Base-by-base conservation (phyloP, 306 rosid genomes). In the Arachis hypogaea region DNA sequence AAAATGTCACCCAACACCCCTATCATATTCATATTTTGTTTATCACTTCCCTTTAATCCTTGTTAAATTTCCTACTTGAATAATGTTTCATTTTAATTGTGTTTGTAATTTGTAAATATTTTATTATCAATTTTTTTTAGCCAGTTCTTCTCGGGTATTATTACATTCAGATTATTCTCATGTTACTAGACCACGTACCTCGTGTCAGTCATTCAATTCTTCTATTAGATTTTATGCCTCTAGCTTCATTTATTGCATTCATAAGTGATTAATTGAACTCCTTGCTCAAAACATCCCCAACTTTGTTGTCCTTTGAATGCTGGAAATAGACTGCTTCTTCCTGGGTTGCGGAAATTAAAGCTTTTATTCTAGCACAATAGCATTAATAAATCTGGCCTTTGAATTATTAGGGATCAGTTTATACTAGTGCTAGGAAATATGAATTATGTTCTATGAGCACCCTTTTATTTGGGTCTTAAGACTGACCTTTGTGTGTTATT, bases 201-300 rank as follows among this genome's bases (percentile, higher is more conserved):
- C 52, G 6, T 60, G 50, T n/a, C 22, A 66, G 59, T 1, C 40
- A 47, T 51, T 67, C 54, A 40, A 51, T 46, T 45, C 12, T 46
- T 59, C 68, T 11, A 5, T 3, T 44, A 22, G 76, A 30, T 71
- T 71, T 9, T 58, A 45, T 3, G 52, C 0, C 22, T 47, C 28
- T 33, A 14, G 40, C 44, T 11, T 50, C 71, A 62, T 42, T 63
- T 63, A 51, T 62, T 22, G 55, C 9, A 41, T 74, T 74, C 11
- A 8, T 36, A 22, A 7, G 8, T 7, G n/a, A 45, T 45, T 10
- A 44, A 45, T 45, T 10, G 16, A 22, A 18, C 61, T 66, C 60
- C 11, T 76, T 22, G 12, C 22, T 43, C 11, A 41, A 44, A 42
- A 44, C n/a, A 42, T 41, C 7, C 9, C 0, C 65, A 43, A 58